These are phyloP conservation scores for Fraxinus ornus DNA, from an alignment of 305 asterid species.

Conservation along the genomic window DNA sequence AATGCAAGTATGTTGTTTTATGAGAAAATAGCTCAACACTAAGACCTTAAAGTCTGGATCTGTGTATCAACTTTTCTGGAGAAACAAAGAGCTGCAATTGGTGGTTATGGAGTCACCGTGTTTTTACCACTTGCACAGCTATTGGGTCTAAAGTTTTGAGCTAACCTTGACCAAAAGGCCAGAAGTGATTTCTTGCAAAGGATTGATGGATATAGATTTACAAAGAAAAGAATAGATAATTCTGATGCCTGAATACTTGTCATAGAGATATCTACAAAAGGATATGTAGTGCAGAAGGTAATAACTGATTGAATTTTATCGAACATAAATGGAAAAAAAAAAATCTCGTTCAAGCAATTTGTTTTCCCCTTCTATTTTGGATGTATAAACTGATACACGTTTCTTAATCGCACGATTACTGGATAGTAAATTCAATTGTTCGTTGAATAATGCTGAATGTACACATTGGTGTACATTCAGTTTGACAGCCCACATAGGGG, in stretches of 20 bases:
- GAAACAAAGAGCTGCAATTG: neutral
- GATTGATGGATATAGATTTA: neutral
- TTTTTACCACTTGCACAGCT: no score
- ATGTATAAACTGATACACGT: no score
- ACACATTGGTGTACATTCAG: no score
- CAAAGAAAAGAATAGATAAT: no score
- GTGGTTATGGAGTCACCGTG: neutral
- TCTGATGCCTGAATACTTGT: neutral
- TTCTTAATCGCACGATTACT: no score
- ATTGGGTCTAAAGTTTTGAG: neutral
- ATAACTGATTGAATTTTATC: neutral
- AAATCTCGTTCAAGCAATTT: no score
- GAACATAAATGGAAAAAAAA: neutral
- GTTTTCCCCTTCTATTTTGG: no score
- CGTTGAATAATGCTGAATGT: no score
- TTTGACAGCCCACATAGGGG: no score
- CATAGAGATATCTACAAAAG: neutral
- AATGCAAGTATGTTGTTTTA: conserved; percentile 81
- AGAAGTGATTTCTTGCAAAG: neutral
- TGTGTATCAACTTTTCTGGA: neutral
- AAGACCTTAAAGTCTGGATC: conserved; percentile 1
- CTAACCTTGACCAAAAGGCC: neutral
- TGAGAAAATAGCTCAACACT: conserved; percentile 46
- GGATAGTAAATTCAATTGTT: no score
- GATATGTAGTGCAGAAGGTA: neutral